A percentile compares a stretch with the other conserved stretches of the same genome.
Conservation (phyloP, 192 early-diverging fungal species). For the Rhizophagus prolifer region DNA sequence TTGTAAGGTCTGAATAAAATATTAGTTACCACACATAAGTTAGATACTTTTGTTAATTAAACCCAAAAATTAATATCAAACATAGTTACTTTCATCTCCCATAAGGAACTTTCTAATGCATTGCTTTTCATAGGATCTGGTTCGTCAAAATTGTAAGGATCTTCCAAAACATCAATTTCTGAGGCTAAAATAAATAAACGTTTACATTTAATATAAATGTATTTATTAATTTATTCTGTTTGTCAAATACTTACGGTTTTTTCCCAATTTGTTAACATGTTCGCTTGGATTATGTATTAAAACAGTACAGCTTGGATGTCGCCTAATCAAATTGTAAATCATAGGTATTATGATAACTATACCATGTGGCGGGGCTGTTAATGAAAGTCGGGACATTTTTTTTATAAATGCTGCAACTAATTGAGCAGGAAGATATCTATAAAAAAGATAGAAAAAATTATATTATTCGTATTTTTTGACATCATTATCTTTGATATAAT, state of each 20-base stretch:
- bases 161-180: not conserved
- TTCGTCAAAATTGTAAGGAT: slow-evolving; percentile 59
- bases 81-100: slow-evolving; percentile 70
- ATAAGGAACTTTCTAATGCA: slow-evolving; percentile 85
- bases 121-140: slow-evolving; percentile 74
- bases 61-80: not conserved
- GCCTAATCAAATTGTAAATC: slow-evolving; percentile 89
- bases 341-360: slow-evolving; percentile 85
- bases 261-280: slow-evolving; percentile 37
- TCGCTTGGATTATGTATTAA: slow-evolving; percentile 75
- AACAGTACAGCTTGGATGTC: slow-evolving; percentile 85
- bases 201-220: not conserved
- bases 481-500: not conserved
- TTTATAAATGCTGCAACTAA: slow-evolving; percentile 94
- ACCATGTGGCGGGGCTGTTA: slow-evolving; percentile 84
- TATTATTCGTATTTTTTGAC: not conserved
- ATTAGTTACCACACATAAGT: not conserved
- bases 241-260: not conserved
- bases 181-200: not conserved
- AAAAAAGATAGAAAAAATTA: slow-evolving; percentile 4
- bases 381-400: slow-evolving; percentile 77
- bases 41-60: not conserved
- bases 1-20: slow-evolving; percentile 62
- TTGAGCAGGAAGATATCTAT: slow-evolving; percentile 82
- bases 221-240: slow-evolving; percentile 25